Evolutionary conservation across 352 stramenopile genomes (phyloP).

Genomic region (Pythium utonaiense): DNA sequence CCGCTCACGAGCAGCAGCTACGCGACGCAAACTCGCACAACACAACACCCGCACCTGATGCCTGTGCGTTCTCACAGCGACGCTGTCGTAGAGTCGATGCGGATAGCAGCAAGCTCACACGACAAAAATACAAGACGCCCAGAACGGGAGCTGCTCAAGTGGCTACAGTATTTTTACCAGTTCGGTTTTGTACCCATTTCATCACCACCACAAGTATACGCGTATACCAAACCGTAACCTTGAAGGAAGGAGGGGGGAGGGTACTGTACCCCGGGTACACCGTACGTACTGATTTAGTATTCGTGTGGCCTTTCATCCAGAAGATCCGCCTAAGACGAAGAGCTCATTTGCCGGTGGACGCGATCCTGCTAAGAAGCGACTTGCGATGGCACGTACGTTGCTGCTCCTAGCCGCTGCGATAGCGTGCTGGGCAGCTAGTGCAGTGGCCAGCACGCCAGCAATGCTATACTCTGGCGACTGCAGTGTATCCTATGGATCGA

Average conservation of each 20-base stretch:
- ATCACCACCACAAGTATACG: background rate
- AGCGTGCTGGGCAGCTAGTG: background rate
- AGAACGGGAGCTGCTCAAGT: background rate
- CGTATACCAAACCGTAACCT: background rate
- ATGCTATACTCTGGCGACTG: conserved; percentile 1
- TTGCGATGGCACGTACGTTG: background rate
- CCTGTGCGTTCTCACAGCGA: too few species aligned
- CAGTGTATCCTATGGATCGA: background rate
- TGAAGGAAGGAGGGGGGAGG: too few species aligned
- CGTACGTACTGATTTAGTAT: conserved; percentile 1
- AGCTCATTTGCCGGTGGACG: too few species aligned
- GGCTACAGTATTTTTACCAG: background rate
- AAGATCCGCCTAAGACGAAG: too few species aligned
- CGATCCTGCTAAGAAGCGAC: too few species aligned
- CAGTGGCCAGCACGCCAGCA: background rate
- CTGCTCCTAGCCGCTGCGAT: background rate
- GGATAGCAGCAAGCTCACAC: too few species aligned
- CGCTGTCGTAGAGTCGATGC: background rate
- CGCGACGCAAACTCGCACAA: background rate
- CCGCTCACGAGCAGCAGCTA: background rate
- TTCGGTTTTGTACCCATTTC: background rate
- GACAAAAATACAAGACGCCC: background rate
- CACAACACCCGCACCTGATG: background rate
- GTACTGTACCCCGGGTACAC: too few species aligned
- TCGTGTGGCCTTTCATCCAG: background rate